Conservation (phyloP, 441 rosid genomes). For the Populus trichocarpa region DNA sequence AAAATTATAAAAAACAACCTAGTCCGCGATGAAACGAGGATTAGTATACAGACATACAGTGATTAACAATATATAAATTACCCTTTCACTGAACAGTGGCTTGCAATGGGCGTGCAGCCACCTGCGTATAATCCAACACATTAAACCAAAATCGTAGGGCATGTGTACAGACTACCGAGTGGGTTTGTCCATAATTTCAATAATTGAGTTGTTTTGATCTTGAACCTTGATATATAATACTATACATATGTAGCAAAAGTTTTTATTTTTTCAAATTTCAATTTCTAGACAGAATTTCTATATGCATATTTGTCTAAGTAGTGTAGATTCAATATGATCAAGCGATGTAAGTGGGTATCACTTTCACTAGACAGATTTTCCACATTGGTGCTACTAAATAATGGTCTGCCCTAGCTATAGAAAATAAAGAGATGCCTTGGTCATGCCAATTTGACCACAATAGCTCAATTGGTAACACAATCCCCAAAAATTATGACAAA, state of each 20-base stretch:
- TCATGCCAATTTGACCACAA: neutral
- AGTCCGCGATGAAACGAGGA: too few species aligned
- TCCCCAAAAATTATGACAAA: conserved; percentile 2
- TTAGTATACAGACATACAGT: neutral
- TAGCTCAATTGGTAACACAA: neutral
- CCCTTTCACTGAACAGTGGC: neutral
- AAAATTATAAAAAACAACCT: too few species aligned
- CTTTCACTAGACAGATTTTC: neutral
- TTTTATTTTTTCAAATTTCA: neutral
- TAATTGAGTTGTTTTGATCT: too few species aligned
- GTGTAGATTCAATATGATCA: neutral
- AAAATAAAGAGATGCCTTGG: neutral
- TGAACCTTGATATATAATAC: neutral
- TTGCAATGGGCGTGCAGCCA: conserved; percentile 4
- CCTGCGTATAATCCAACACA: conserved; percentile 17
- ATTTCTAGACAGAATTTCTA: neutral
- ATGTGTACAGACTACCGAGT: neutral
- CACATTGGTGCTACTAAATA: neutral
- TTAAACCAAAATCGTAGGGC: conserved; percentile 17
- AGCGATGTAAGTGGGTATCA: neutral
- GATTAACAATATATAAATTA: neutral
- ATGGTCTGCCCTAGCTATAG: neutral
- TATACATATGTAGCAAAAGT: neutral
- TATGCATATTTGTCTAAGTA: neutral
- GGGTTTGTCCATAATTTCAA: conserved; percentile 24